Conservation (phyloP, 1,284 basidiomycete species). For the Ganoderma sinense region DNA sequence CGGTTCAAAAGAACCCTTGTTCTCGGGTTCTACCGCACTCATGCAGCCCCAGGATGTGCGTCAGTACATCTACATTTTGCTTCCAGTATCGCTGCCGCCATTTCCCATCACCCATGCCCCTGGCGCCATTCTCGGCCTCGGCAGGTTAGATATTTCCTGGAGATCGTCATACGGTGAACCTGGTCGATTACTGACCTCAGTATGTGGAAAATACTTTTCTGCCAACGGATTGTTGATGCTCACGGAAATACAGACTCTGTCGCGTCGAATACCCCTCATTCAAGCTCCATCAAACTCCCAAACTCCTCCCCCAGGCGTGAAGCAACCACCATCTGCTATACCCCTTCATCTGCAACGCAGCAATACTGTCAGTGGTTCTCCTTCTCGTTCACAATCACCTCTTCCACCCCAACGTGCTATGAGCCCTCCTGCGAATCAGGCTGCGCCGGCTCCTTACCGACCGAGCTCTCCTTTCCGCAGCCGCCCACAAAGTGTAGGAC, state of each 20-base stretch:
- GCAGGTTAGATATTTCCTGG: conserved; percentile 86
- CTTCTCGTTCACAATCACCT: conserved; percentile 62
- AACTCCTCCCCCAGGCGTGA: conserved; percentile 42
- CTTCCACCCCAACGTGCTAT: conserved; percentile 52
- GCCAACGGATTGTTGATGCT: background rate
- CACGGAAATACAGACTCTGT: conserved; percentile 60
- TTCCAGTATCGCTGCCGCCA: conserved; percentile 53
- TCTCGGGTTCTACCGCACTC: conserved; percentile 67
- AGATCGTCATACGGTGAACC: conserved; percentile 82
- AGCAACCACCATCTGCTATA: conserved; percentile 69
- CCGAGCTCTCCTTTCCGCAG: conserved; percentile 64
- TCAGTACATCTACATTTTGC: conserved; percentile 86
- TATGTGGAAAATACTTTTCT: conserved; percentile 31
- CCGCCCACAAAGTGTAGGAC: conserved; percentile 47
- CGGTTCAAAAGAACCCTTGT: conserved; percentile 50
- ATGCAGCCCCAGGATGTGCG: conserved; percentile 84
- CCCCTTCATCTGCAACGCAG: conserved; percentile 75
- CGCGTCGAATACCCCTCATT: conserved; percentile 70
- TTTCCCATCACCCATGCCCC: conserved; percentile 63
- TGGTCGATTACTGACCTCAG: conserved; percentile 83
- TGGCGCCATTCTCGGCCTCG: conserved; percentile 78
- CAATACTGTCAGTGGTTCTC: conserved; percentile 44
- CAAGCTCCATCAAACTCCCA: conserved; percentile 34
- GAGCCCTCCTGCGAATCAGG: conserved; percentile 39
- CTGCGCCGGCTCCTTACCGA: conserved; percentile 51